Percentiles rank a stretch among this genome's conserved stretches.
Conservation (phyloP, 176 grass and related monocot species). For the Panicum miliaceum region DNA sequence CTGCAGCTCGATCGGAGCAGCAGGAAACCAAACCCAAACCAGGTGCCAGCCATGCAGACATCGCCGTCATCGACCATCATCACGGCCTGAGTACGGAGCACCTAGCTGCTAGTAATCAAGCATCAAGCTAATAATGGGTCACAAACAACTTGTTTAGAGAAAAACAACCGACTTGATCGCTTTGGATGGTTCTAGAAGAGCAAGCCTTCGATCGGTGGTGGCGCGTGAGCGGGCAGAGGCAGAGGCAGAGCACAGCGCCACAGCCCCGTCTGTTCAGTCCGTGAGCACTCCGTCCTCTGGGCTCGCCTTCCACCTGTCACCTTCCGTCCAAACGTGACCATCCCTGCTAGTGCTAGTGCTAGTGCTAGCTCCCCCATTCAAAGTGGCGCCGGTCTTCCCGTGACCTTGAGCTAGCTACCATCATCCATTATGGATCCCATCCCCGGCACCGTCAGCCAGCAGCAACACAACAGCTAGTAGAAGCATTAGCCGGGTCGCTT, state of each 20-base stretch:
- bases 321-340: neutral
- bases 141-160: neutral
- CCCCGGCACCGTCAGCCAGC: neutral
- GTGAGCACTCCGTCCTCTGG: neutral
- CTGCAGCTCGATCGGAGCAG: neutral
- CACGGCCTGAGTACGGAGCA: neutral
- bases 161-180: neutral
- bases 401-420: neutral
- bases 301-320: neutral
- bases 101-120: neutral
- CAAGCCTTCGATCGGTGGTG: neutral
- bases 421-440: neutral
- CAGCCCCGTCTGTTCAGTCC: neutral
- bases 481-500: neutral
- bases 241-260: too few relatives aligned
- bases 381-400: conserved; percentile 28
- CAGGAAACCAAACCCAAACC: neutral
- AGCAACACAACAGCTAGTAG: neutral
- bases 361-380: too few relatives aligned
- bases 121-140: neutral
- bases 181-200: neutral
- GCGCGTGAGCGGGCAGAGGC: neutral
- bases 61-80: neutral
- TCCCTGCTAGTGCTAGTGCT: too few relatives aligned
- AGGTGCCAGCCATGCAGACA: neutral